Conservation (phyloP, 139 green algal genomes). For the Ostreobium quekettii region DNA sequence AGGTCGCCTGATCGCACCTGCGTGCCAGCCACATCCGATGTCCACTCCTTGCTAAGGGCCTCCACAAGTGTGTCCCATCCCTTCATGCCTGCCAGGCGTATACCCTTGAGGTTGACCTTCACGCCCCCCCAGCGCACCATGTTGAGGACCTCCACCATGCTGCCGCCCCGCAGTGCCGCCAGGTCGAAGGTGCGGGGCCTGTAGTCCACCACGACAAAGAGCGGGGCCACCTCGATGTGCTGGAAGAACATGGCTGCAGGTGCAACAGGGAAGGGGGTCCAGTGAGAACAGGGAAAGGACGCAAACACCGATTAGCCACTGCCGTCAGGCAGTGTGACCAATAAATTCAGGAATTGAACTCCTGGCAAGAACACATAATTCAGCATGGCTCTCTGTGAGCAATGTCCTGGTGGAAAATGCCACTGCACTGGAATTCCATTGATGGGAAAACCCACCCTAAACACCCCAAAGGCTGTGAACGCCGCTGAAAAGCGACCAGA, state of each 20-base stretch:
- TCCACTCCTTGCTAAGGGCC: slow-evolving; percentile 35
- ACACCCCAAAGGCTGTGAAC: too few relatives aligned
- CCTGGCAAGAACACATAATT: too few relatives aligned
- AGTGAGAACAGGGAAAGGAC: too few relatives aligned
- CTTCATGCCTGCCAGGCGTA: slow-evolving; percentile 41
- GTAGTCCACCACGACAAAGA: slow-evolving; percentile 41
- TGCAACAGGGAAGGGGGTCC: too few relatives aligned
- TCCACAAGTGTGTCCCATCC: slow-evolving; percentile 47
- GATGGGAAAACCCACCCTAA: too few relatives aligned
- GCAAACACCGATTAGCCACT: too few relatives aligned
- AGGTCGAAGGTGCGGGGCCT: slow-evolving; percentile 47
- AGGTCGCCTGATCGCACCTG: slow-evolving; percentile 38
- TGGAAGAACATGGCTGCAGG: slow-evolving; percentile 27
- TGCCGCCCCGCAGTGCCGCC: slow-evolving; percentile 41
- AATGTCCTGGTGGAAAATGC: too few relatives aligned
- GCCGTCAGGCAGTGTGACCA: too few relatives aligned
- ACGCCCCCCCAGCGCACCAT: slow-evolving; percentile 61
- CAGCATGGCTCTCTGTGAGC: too few relatives aligned
- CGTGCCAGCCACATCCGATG: slow-evolving; percentile 41
- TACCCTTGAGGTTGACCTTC: slow-evolving; percentile 36
- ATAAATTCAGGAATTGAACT: too few relatives aligned
- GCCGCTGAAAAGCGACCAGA: too few relatives aligned
- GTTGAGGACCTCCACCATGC: slow-evolving; percentile 57
- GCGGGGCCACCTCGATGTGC: slow-evolving; percentile 28
- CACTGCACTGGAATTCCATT: too few relatives aligned